phyloP scores from a whole-genome alignment of 2,329 filamentous ascomycete species.

The Amesomyces nigricolor region DNA sequence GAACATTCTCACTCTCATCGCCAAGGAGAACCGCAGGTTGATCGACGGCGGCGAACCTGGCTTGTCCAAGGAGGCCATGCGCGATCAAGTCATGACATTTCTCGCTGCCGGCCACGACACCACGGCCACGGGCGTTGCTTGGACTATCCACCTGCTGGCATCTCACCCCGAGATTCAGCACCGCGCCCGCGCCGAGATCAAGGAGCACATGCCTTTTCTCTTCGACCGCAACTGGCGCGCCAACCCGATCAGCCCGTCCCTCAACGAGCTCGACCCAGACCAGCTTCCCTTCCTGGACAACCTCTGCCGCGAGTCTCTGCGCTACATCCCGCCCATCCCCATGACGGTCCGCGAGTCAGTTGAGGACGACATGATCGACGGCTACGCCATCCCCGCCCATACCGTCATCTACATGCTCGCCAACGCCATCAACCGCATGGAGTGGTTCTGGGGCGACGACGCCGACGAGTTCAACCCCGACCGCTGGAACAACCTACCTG shows the following conservation, averaged over 20 bases:
- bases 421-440: slow-evolving; percentile 29
- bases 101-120: slow-evolving; percentile 34
- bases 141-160: slow-evolving; percentile 27
- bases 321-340: slow-evolving; percentile 42
- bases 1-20: slow-evolving; percentile 35
- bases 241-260: slow-evolving; percentile 25
- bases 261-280: slow-evolving; percentile 33
- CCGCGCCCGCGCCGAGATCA: slow-evolving; percentile 26
- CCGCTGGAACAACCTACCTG: slow-evolving; percentile 21
- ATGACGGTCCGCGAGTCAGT: slow-evolving; percentile 41
- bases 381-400: slow-evolving; percentile 37
- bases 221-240: slow-evolving; percentile 33
- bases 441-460: slow-evolving; percentile 21
- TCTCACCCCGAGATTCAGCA: slow-evolving; percentile 26
- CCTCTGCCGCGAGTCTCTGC: slow-evolving; percentile 42
- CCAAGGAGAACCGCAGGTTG: slow-evolving; percentile 22
- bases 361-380: slow-evolving; percentile 35
- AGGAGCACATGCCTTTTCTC: slow-evolving; percentile 31
- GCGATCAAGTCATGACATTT: slow-evolving; percentile 32
- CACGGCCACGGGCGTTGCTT: slow-evolving; percentile 28
- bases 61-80: slow-evolving; percentile 34
- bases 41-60: slow-evolving; percentile 30
- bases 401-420: slow-evolving; percentile 40
- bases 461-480: slow-evolving; percentile 24
- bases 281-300: slow-evolving; percentile 41